Evolutionary conservation across 2,329 filamentous ascomycete species (phyloP), one percentile per base, ranked within the genome.

Genomic region (Apiospora phragmitis): DNA sequence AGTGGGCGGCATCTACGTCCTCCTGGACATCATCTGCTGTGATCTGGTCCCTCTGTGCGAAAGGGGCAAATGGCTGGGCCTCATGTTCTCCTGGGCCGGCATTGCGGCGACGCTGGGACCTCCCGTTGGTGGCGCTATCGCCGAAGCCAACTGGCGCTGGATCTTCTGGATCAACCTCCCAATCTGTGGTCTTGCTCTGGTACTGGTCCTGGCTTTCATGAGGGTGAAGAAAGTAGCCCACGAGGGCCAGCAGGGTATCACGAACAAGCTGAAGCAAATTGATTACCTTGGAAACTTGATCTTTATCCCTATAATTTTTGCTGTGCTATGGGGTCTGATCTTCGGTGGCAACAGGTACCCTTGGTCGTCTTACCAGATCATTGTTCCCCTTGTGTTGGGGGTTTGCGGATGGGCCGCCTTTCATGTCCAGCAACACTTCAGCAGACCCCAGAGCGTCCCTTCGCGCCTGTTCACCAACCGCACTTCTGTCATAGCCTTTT

Each of bases 161-260:
- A 87, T 92, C 68, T 91, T 92, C 77, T 92, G 86, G 84, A 84
- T 91, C 73, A 91, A 91, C 74, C 79, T 90, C 2, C 88, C 89
- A 4, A 21, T 45, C 0, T 78, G 81, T 4, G 80, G 86, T 69
- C 79, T 86, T 86, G 86, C 0, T 6, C 43, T 45, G 43, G 11
- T 42, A 14, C 41, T 42, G 11, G 41, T n/a, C n/a, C n/a, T n/a
- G n/a, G n/a, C n/a, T n/a, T n/a, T n/a, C n/a, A n/a, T n/a, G n/a
- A n/a, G n/a, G n/a, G n/a, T n/a, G n/a, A n/a, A n/a, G n/a, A n/a
- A n/a, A n/a, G n/a, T n/a, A n/a, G n/a, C n/a, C 42, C 35, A 35
- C 4, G 35, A 8, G 8, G 35, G 8, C 8, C 8, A 8, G 35
- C 35, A 8, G 35, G 35, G 35, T 38, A 38, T n/a, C n/a, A n/a